Base-by-base conservation (phyloP, 768 basidiomycete genomes). In the Pholiota conissans region DNA sequence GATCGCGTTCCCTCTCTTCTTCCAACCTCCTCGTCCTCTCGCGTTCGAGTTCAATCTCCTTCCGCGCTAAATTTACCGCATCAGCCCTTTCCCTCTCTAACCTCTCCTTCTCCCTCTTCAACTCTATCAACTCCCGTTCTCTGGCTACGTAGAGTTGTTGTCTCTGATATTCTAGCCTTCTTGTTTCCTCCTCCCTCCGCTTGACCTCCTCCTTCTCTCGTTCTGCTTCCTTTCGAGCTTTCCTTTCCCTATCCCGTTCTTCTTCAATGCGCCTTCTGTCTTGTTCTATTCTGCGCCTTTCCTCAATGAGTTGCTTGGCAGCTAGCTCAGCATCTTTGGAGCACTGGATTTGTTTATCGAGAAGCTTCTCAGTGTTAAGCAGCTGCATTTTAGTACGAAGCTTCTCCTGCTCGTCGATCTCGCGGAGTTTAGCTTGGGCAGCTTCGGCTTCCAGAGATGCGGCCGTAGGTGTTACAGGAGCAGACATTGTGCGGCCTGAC, bases 281-380 rank as follows among this genome's bases (percentile, higher is more conserved):
- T 24, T 52, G 49, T n/a, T 60, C 56, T 14, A 60, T 22, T 46
- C 35, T 60, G 50, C 42, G 37, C 30, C 45, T 59, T 32, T 60
- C 55, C 16, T 63, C 53, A 22, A 56, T 45, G 28, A 64, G n/a
- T 3, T 45, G 55, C 14, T 52, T 37, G 26, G 32, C 39, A 26
- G 48, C 58, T 11, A 56, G 57, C 30, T 69, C 67, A 0, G 49
- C 48, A 3, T 66, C 61, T 46, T 59, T 66, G 52, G 29, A 65
- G 34, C 56, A 60, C 56, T 66, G 63, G n/a, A 59, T 60, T 26
- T 64, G 62, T 16, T 34, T 61, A 45, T 67, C 69, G n/a, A 61
- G 55, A 48, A 69, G 64, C 32, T 59, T 56, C 39, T 65, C 65
- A 6, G 59, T 49, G 18, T 65, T 48, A 3, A 40, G 63, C 22